Base-by-base conservation (phyloP, 2,329 filamentous ascomycete species). In the Dothistroma septosporum region DNA sequence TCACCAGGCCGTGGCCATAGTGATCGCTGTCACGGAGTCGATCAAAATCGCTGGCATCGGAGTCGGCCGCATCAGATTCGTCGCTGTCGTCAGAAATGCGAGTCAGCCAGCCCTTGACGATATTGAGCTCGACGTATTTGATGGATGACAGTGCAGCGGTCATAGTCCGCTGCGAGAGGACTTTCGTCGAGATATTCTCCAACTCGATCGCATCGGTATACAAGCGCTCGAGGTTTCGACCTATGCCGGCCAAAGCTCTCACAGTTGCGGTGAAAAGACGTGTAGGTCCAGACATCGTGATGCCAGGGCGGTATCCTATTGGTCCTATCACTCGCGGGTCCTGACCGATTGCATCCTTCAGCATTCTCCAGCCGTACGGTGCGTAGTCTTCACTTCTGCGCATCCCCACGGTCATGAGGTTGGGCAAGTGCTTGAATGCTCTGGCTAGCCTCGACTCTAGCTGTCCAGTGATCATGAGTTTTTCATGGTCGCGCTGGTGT, bases 181-280 rank as follows among this genome's bases (percentile, higher is more conserved):
- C n/a, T 2, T 58, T 48, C 1, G 61, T 32, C 16, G 46, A 44
- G 19, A 73, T 66, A 33, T 69, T 66, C 58, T 73, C 71, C 8
- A 73, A 60, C 53, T 73, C 68, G 22, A 73, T 66, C 1, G 68
- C 70, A 55, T 73, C 70, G 10, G 70, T 73, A 53, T 73, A 73
- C 5, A 73, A 61, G n/a, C 71, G 61, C n/a, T 67, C 52, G 11
- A 73, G 52, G 28, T 41, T 33, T 6, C 61, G 47, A 10, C 57
- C 52, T 2, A 63, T 57, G 1, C 55, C 54, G 1, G 69, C 65
- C 7, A 67, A 47, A 16, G 69, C 66, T 14, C 61, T 54, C 1
- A 71, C 58, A 24, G 72, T 63, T 14, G 67, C 68, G 19, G 66
- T 54, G 60, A 72, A 72, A 0, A 73, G 63, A 14, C 62, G 46